A percentile compares a stretch with the other conserved stretches of the same genome.
Conservation (phyloP, 2,329 filamentous ascomycete species). For the Aureobasidium sp. region DNA sequence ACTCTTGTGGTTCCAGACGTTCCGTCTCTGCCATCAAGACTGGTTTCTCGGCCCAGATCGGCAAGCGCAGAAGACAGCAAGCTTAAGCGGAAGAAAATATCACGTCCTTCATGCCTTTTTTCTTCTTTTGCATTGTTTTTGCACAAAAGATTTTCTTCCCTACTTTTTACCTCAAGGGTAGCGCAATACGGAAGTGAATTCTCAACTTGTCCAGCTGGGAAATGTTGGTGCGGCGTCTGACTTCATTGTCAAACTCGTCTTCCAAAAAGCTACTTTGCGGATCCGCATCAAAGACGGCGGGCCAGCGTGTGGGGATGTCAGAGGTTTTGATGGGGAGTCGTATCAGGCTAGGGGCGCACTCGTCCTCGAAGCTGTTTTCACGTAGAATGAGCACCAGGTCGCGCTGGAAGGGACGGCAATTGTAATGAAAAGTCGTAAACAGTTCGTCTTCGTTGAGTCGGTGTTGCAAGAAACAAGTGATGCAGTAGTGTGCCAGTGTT, state of each 20-base stretch:
- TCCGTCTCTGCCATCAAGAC: conserved; percentile 98
- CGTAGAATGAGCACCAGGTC: conserved; percentile 35
- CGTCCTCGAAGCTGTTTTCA: conserved; percentile 33
- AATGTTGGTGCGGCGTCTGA: conserved; percentile 2
- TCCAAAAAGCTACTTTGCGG: not conserved
- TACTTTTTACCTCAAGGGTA: not conserved
- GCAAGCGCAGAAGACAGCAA: conserved; percentile 94
- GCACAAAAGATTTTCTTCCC: not conserved
- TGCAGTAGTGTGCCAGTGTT: conserved; percentile 38
- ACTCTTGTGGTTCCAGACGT: conserved; percentile 59
- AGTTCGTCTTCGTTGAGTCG: conserved; percentile 28
- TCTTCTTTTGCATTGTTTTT: not conserved
- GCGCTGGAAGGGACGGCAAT: conserved; percentile 33
- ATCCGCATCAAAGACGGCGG: not conserved
- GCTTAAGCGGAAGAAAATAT: conserved; percentile 46
- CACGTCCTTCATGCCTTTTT: not conserved
- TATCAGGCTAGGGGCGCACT: conserved; percentile 27
- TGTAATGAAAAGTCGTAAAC: conserved; percentile 32
- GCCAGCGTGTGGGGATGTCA: not conserved
- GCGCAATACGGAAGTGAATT: conserved; percentile 7
- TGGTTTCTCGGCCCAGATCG: conserved; percentile 98
- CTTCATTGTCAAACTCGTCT: not conserved
- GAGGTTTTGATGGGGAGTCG: conserved; percentile 24
- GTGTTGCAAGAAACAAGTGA: conserved; percentile 32
- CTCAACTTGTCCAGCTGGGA: conserved; percentile 10